Base-by-base conservation (phyloP, 2,329 filamentous ascomycete genomes). In the Furcasterigmium furcatum region DNA sequence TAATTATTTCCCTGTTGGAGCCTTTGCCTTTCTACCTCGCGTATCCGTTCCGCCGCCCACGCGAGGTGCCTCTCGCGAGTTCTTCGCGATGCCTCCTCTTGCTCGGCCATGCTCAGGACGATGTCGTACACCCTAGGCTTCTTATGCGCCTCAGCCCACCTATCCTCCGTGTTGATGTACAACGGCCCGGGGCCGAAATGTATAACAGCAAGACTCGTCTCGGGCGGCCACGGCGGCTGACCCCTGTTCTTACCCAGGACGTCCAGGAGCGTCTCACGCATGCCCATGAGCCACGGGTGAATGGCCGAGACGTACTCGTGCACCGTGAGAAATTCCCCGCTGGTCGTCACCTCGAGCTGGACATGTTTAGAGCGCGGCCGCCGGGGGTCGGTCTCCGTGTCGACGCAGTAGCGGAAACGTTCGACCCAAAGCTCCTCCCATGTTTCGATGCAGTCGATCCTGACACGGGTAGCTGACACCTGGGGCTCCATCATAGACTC, bases 261-360 rank as follows among this genome's bases (percentile, higher is more conserved):
- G 19, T 38, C 22, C 8, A 47, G 24, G 19, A 52, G 32, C 25
- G 35, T 39, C 34, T 43, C 43, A 3, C 45, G 40, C 18, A 42
- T 38, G 24, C 19, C 38, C 46, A 53, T 48, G 21, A 56, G 45
- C 52, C 53, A 55, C 10, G 49, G 52, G 29, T 56, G 53, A 45
- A 56, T 40, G 25, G 45, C 47, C 10, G 48, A 47, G 16, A 57
- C 29, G 44, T 52, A 57, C 13, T 57, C 55, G 41, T 56, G 54
- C 5, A 58, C 16, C 9, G 54, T 55, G 19, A 57, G 38, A 34
- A 53, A 52, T 27, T 43, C 51, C n/a, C 48, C 41, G 9, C 29
- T 19, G 18, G 46, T n/a, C 4, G 38, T 45, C 25, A 45, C 41
- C 32, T 51, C 52, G 20, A 52, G 48, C 6, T 47, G 45, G 2